Conservation (phyloP, 2,329 filamentous ascomycete species). For the Calonectria ilicicola region DNA sequence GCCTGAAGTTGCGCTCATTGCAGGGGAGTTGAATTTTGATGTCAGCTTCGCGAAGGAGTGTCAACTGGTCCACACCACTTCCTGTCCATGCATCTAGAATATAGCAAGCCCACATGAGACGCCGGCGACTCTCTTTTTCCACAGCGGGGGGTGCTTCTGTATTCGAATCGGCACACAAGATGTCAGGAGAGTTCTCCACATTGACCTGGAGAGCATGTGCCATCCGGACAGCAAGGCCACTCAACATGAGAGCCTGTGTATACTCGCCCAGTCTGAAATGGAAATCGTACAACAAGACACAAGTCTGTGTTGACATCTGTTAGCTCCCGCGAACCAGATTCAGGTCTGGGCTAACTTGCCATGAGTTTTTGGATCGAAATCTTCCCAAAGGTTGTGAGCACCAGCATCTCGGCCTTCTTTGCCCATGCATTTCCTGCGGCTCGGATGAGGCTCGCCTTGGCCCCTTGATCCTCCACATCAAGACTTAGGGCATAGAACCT, state of each 20-base stretch:
- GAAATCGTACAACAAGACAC: conserved; percentile 54
- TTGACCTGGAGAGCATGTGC: conserved; percentile 56
- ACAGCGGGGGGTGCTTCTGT: conserved; percentile 49
- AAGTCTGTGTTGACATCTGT: conserved; percentile 42
- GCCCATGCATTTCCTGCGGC: conserved; percentile 54
- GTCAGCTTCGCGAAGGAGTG: conserved; percentile 53
- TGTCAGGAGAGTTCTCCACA: conserved; percentile 50
- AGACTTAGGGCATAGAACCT: conserved; percentile 51
- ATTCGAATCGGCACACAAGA: conserved; percentile 51
- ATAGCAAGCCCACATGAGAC: conserved; percentile 58
- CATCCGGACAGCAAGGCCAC: conserved; percentile 55
- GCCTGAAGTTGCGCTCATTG: conserved; percentile 56
- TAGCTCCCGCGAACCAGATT: not conserved
- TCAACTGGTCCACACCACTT: conserved; percentile 53
- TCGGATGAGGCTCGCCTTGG: conserved; percentile 45
- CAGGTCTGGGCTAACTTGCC: conserved; percentile 38
- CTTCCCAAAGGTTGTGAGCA: conserved; percentile 53
- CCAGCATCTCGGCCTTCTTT: conserved; percentile 49
- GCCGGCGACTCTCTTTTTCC: conserved; percentile 52
- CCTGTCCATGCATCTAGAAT: conserved; percentile 56
- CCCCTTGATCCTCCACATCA: conserved; percentile 45
- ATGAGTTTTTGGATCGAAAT: conserved; percentile 54
- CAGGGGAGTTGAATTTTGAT: conserved; percentile 56
- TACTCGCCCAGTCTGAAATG: conserved; percentile 55
- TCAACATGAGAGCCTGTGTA: conserved; percentile 54